phyloP scores from a whole-genome alignment of 2,329 filamentous ascomycete species.

The Venturia pyrina region DNA sequence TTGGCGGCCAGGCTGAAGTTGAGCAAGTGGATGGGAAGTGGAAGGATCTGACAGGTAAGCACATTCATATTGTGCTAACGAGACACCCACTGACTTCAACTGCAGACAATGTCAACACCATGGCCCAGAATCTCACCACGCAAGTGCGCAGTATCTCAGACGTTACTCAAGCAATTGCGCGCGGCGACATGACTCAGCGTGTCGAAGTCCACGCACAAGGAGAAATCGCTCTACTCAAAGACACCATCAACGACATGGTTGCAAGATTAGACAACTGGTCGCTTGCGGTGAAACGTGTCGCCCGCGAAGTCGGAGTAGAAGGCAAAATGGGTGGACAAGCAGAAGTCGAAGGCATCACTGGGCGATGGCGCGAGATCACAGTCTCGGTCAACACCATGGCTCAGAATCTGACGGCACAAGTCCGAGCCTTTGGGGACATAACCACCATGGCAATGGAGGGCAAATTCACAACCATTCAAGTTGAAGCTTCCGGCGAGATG shows the following conservation, averaged over 20 bases:
- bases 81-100: not conserved
- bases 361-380: slow-evolving; percentile 96
- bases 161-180: slow-evolving; percentile 88
- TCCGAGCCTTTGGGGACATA: slow-evolving; percentile 94
- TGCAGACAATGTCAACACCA: slow-evolving; percentile 54
- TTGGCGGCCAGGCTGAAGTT: slow-evolving; percentile 55
- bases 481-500: slow-evolving; percentile 97
- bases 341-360: slow-evolving; percentile 83
- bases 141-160: slow-evolving; percentile 85
- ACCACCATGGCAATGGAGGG: slow-evolving; percentile 96
- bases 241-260: slow-evolving; percentile 99
- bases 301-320: slow-evolving; percentile 92
- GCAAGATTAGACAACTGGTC: slow-evolving; percentile 91
- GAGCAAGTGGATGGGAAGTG: slow-evolving; percentile 57
- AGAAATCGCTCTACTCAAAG: slow-evolving; percentile 87
- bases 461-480: slow-evolving; percentile 93
- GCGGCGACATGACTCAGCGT: slow-evolving; percentile 91
- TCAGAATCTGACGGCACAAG: slow-evolving; percentile 81
- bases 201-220: slow-evolving; percentile 92
- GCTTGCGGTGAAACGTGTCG: slow-evolving; percentile 88
- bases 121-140: slow-evolving; percentile 53
- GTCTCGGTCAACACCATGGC: slow-evolving; percentile 91
- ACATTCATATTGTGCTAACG: not conserved
- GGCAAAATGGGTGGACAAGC: slow-evolving; percentile 98
- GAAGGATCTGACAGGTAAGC: slow-evolving; percentile 46